Percentiles rank a stretch among this genome's conserved stretches.
phyloP scores from a whole-genome alignment of 2,329 filamentous ascomycete species.

The Phyllosticta citriasiana region DNA sequence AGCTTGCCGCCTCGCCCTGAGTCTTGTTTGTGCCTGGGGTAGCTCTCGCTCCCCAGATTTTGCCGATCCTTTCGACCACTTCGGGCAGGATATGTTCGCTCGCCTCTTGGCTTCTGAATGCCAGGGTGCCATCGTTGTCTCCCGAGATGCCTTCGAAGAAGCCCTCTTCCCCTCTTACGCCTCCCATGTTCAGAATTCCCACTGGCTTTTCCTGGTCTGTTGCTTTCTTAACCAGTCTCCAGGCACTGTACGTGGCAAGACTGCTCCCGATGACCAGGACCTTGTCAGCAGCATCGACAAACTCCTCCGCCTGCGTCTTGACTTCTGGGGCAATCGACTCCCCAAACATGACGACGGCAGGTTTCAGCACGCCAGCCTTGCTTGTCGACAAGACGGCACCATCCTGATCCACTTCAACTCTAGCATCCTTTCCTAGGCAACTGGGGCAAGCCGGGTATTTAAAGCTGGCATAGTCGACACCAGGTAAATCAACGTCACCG shows the following conservation, averaged over 20 bases:
- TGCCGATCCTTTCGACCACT: slow-evolving; percentile 16
- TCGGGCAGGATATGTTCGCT: slow-evolving; percentile 30
- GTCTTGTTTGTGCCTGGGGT: neutral
- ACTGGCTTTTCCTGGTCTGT: slow-evolving; percentile 76
- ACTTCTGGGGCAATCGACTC: slow-evolving; percentile 65
- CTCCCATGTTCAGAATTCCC: slow-evolving; percentile 79
- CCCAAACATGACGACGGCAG: slow-evolving; percentile 92
- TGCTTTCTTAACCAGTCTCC: slow-evolving; percentile 76
- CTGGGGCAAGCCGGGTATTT: slow-evolving; percentile 81
- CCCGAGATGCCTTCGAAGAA: slow-evolving; percentile 53
- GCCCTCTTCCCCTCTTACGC: slow-evolving; percentile 66
- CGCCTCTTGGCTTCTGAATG: slow-evolving; percentile 30
- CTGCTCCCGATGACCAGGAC: slow-evolving; percentile 80
- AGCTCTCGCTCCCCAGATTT: neutral
- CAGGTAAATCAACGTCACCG: slow-evolving; percentile 83
- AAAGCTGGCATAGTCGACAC: slow-evolving; percentile 80
- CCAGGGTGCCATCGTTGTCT: slow-evolving; percentile 19
- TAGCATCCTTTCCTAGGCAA: slow-evolving; percentile 51
- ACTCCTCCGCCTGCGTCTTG: slow-evolving; percentile 67
- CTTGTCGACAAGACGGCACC: slow-evolving; percentile 66
- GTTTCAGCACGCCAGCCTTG: slow-evolving; percentile 72
- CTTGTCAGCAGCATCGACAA: slow-evolving; percentile 65
- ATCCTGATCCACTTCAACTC: slow-evolving; percentile 63
- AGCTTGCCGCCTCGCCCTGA: neutral
- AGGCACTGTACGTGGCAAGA: slow-evolving; percentile 90